Conservation (phyloP, 805 yeast genomes). For the Grigorovia yakushimaensis region DNA sequence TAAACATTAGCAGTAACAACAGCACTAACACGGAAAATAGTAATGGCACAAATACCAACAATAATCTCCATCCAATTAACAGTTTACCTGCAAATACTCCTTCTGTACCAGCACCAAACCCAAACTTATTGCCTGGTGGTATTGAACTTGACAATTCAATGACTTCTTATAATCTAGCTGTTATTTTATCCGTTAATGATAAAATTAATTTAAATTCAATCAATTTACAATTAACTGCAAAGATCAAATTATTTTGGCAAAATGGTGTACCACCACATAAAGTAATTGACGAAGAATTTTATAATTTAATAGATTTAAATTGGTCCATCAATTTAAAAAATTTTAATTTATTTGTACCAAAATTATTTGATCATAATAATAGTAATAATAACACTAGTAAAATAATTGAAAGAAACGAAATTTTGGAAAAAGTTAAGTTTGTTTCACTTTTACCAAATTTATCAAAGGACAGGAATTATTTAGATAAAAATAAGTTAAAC, state of each 20-base stretch:
- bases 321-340: constrained; percentile 20
- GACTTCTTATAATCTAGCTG: constrained; percentile 45
- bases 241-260: constrained; percentile 43
- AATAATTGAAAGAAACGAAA: constrained; percentile 6
- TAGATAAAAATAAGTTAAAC: constrained; percentile 6
- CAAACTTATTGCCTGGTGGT: background rate
- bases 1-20: background rate
- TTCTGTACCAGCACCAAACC: background rate
- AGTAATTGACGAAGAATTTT: constrained; percentile 36
- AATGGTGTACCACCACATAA: constrained; percentile 42
- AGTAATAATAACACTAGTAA: background rate
- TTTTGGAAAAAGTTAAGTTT: constrained; percentile 2
- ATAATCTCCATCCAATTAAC: background rate
- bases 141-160: constrained; percentile 11
- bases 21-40: background rate
- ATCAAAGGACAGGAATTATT: constrained; percentile 6
- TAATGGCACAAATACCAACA: background rate
- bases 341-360: constrained; percentile 35
- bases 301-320: constrained; percentile 21
- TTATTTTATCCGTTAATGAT: constrained; percentile 35
- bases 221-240: constrained; percentile 37
- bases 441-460: constrained; percentile 6
- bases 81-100: background rate
- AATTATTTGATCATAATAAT: constrained; percentile 10
- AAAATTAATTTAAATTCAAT: constrained; percentile 32